Conservation (phyloP, 2,329 filamentous ascomycete genomes). For the Fusarium pininemorale region DNA sequence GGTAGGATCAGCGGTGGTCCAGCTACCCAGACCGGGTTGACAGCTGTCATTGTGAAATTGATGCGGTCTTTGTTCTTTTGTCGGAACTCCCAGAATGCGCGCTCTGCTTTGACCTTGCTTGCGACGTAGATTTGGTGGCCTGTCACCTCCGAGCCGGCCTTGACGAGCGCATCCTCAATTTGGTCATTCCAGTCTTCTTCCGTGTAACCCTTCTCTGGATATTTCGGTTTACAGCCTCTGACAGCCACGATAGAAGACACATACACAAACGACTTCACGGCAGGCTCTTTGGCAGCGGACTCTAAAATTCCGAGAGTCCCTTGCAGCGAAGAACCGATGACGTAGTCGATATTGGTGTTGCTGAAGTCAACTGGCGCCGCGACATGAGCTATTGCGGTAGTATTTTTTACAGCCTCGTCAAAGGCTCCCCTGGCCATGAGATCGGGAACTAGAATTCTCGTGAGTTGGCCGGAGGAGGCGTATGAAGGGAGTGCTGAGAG, state of each 20-base stretch:
- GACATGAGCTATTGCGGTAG: background rate
- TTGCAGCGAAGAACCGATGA: constrained; percentile 5
- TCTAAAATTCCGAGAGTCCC: constrained; percentile 1
- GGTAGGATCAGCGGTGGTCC: constrained; percentile 8
- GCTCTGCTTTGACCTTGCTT: constrained; percentile 18
- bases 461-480: background rate
- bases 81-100: constrained; percentile 13
- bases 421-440: background rate
- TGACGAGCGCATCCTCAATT: background rate
- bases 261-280: background rate
- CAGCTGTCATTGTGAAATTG: constrained; percentile 6
- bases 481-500: background rate
- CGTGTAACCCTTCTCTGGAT: background rate
- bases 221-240: background rate
- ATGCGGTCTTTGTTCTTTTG: background rate
- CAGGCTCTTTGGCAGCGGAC: background rate
- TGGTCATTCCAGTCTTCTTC: constrained; percentile 24
- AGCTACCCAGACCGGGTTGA: constrained; percentile 17
- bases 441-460: background rate
- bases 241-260: constrained; percentile 11
- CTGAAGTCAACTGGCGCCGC: constrained; percentile 7
- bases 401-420: background rate
- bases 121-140: constrained; percentile 16
- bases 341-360: constrained; percentile 13
- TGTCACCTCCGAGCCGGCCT: background rate